phyloP scores from a whole-genome alignment of 352 stramenopile genomes.

The Pythium utonaiense region DNA sequence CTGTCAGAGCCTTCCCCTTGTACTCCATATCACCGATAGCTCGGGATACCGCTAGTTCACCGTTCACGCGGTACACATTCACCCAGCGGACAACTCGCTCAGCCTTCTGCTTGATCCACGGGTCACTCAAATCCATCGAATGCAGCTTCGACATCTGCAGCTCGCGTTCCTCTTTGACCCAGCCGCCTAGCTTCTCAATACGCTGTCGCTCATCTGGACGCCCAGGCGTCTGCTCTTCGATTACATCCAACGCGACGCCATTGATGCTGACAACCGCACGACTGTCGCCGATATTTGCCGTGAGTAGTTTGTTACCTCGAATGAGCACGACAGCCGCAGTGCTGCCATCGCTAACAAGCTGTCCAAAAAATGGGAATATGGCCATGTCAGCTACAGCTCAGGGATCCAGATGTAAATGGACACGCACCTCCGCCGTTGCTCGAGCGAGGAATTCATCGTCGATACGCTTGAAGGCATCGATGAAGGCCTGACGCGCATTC shows the following conservation, averaged over 20 bases:
- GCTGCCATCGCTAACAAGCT: slow-evolving; percentile 70
- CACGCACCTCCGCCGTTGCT: slow-evolving; percentile 48
- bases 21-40: slow-evolving; percentile 92
- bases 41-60: slow-evolving; percentile 90
- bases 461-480: slow-evolving; percentile 71
- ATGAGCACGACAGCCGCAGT: slow-evolving; percentile 80
- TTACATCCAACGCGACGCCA: slow-evolving; percentile 80
- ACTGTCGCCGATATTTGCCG: slow-evolving; percentile 86
- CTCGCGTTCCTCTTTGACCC: slow-evolving; percentile 82
- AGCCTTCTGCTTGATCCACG: slow-evolving; percentile 77
- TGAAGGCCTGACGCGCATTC: slow-evolving; percentile 53
- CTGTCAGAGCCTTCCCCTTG: slow-evolving; percentile 70
- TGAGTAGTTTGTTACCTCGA: slow-evolving; percentile 75
- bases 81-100: slow-evolving; percentile 83
- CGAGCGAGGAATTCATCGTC: slow-evolving; percentile 75
- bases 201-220: slow-evolving; percentile 63
- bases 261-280: slow-evolving; percentile 80
- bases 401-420: background rate
- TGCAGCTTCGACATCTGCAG: slow-evolving; percentile 86
- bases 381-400: no score
- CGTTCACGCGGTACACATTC: slow-evolving; percentile 87
- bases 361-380: background rate
- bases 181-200: slow-evolving; percentile 72
- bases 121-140: slow-evolving; percentile 87
- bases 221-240: slow-evolving; percentile 83